Evolutionary conservation across 768 basidiomycete species (phyloP), one percentile per base, ranked within the genome.

Genomic region (Boletus coccyginus): DNA sequence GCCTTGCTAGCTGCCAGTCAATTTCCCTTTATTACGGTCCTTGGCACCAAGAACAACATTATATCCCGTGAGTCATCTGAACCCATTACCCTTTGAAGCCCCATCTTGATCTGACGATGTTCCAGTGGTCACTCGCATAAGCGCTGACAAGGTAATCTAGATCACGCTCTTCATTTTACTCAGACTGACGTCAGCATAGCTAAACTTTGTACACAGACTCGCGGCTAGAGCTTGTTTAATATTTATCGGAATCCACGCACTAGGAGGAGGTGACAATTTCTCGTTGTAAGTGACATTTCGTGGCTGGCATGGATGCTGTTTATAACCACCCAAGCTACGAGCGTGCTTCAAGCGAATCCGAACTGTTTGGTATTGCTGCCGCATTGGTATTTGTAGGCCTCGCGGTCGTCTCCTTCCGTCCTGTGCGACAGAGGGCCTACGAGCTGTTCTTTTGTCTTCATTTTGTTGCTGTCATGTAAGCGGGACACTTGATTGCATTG

Each of bases 381-480:
- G 62, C 70, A 4, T 64, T 67, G 10, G 59, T 76, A 0, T 74
- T 83, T 45, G 73, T 73, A 0, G 50, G 79, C 11, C 58, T 83
- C 12, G 72, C 65, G 45, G 33, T 83, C 24, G 55, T 80, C 19
- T 78, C 81, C 13, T 47, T 84, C 17, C 77, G 80, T 16, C 83
- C 82, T 0, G 56, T 85, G n/a, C 75, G 83, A 2, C 65, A 73
- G n/a, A 66, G 66, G 7, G 66, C 63, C 0, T 85, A 83, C 50
- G 82, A 85, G 60, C 29, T 79, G 12, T 86, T 86, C 70, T 68
- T 80, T 45, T 60, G 75, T 29, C 39, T 72, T 3, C 85, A 86
- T 62, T 74, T 79, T 46, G 33, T 76, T 7, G 64, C 78, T 36
- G 68, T 75, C 49, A 52, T 73, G 78, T 78, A 56, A 62, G 77